Conservation (phyloP, 2,329 filamentous ascomycete species). For the Verticillium dahliae region DNA sequence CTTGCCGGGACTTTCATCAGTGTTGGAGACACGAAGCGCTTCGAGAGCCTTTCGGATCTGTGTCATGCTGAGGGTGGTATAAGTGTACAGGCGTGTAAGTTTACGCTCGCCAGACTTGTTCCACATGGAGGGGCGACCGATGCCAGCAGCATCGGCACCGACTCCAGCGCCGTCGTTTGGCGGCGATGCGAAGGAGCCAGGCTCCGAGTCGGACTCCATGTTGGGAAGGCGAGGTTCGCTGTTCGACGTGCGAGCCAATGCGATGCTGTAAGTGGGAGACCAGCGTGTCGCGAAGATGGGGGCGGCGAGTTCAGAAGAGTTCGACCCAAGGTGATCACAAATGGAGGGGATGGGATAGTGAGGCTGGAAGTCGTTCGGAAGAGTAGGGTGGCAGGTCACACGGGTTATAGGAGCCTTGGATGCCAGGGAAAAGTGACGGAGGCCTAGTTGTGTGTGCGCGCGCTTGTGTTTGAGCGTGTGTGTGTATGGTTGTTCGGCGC, state of each 20-base stretch:
- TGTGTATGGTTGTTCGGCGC: background rate
- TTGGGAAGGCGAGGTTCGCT: background rate
- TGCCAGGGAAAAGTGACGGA: background rate
- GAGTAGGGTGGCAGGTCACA: background rate
- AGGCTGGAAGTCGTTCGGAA: background rate
- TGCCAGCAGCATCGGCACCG: conserved; percentile 5
- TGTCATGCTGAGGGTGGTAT: conserved; percentile 44
- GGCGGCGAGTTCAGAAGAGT: background rate
- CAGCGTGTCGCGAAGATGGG: too few species aligned
- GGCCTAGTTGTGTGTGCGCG: too few species aligned
- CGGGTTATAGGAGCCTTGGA: background rate
- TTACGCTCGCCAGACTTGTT: conserved; percentile 44
- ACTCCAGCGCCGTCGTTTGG: background rate
- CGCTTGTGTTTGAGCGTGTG: background rate
- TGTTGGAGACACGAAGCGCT: conserved; percentile 8
- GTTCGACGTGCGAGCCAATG: background rate
- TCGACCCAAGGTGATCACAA: background rate
- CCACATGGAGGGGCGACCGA: conserved; percentile 51
- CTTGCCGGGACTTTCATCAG: conserved; percentile 17
- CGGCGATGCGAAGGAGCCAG: background rate
- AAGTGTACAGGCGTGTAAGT: conserved; percentile 49
- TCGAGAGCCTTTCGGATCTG: conserved; percentile 1
- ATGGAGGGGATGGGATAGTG: background rate
- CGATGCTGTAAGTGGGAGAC: background rate
- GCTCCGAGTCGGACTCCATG: background rate